Conservation (phyloP, 352 stramenopile species). For the Globisporangium viniferum region DNA sequence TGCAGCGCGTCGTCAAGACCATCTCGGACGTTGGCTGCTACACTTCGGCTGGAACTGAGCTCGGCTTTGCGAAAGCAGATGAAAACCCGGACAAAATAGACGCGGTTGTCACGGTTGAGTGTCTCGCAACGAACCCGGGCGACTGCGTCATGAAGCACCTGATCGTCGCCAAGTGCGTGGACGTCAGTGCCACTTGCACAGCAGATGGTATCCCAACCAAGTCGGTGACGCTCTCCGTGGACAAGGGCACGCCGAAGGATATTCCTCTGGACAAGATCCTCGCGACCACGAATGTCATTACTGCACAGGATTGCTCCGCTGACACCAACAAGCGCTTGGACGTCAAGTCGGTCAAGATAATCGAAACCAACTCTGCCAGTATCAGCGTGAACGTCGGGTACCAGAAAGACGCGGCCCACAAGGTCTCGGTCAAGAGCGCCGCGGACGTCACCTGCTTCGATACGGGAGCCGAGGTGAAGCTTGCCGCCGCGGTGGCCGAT, state of each 20-base stretch:
- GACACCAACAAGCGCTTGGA: not conserved
- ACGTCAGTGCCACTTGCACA: not conserved
- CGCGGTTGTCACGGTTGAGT: not conserved
- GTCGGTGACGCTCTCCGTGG: not conserved
- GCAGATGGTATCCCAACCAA: not conserved
- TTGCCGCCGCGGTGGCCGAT: not conserved
- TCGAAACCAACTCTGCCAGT: not conserved
- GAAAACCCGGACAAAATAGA: not conserved
- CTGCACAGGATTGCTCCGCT: not conserved
- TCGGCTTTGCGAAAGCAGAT: not conserved
- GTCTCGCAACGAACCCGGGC: not conserved
- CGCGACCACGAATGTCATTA: not conserved
- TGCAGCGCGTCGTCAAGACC: not conserved
- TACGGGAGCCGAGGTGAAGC: not conserved
- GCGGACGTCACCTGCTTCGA: not conserved
- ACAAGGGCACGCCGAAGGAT: not conserved
- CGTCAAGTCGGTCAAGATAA: not conserved
- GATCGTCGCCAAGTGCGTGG: conserved; percentile 2
- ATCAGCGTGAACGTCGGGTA: not conserved
- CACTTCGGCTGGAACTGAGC: not conserved
- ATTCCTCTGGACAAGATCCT: not conserved
- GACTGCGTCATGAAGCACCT: not conserved
- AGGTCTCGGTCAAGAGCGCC: not conserved
- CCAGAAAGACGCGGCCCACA: not conserved
- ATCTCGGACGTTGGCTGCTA: not conserved